These are phyloP conservation scores for Alternaria sp. DNA, from an alignment of 2,329 filamentous ascomycete species.

Conservation along the genomic window DNA sequence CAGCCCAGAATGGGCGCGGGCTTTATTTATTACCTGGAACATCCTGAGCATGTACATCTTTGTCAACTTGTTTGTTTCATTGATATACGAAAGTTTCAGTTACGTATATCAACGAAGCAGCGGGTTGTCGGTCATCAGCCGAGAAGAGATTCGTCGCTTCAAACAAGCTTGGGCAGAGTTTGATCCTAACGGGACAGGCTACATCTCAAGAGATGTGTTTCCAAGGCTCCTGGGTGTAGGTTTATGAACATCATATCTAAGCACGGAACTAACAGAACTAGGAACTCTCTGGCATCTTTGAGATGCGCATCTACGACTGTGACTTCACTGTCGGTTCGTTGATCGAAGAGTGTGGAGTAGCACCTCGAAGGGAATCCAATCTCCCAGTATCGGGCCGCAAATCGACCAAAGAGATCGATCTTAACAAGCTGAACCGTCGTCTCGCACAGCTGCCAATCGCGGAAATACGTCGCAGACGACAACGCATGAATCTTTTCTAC, in stretches of 20 bases:
- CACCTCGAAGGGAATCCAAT: conserved; percentile 60
- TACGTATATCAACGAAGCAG: conserved; percentile 98
- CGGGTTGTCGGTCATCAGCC: conserved; percentile 86
- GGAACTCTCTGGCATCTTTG: conserved; percentile 92
- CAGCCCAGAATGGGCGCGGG: conserved; percentile 85
- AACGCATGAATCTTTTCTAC: conserved; percentile 91
- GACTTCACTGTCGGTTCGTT: conserved; percentile 88
- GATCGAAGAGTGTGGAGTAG: conserved; percentile 79
- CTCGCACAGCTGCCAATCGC: conserved; percentile 76
- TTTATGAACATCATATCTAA: conserved; percentile 14
- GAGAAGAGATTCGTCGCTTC: conserved; percentile 94
- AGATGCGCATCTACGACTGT: conserved; percentile 94
- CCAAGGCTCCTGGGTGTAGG: conserved; percentile 81
- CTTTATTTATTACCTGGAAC: conserved; percentile 95
- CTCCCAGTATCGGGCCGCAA: conserved; percentile 56
- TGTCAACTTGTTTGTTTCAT: conserved; percentile 95
- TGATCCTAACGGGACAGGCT: conserved; percentile 89
- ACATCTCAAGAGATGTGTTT: conserved; percentile 88
- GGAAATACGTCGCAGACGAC: conserved; percentile 76
- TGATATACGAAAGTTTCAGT: conserved; percentile 99
- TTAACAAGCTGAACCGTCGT: conserved; percentile 77
- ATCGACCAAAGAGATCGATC: conserved; percentile 65
- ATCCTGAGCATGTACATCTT: conserved; percentile 99
- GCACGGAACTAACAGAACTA: conserved; percentile 37
- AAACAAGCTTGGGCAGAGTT: conserved; percentile 98